phyloP scores from a whole-genome alignment of 1,284 basidiomycete species.

The Exobasidium cylindrosporum region DNA sequence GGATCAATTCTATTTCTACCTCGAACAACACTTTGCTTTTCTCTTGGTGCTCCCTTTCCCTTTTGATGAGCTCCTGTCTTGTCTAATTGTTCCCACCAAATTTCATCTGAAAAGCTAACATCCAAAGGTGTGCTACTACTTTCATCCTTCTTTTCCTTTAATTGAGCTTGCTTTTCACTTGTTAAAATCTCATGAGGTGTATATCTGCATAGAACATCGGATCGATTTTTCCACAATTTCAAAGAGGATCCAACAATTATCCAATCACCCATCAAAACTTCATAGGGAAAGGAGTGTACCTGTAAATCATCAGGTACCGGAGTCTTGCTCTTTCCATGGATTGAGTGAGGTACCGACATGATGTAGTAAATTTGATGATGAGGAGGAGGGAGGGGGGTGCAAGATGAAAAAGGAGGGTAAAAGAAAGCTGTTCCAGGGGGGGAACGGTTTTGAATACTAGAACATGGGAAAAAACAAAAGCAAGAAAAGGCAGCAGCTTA shows the following conservation, averaged over 20 bases:
- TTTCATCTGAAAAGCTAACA: slow-evolving; percentile 21
- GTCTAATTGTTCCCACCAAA: slow-evolving; percentile 58
- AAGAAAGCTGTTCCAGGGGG: too few relatives aligned
- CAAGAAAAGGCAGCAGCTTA: too few relatives aligned
- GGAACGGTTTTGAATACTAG: too few relatives aligned
- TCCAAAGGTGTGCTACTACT: too few relatives aligned
- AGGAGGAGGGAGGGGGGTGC: neutral
- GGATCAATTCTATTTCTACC: slow-evolving; percentile 56
- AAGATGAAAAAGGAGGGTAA: neutral
- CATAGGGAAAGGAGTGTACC: slow-evolving; percentile 51
- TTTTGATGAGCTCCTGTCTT: slow-evolving; percentile 53
- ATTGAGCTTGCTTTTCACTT: slow-evolving; percentile 13
- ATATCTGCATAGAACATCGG: slow-evolving; percentile 61
- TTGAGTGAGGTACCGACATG: neutral
- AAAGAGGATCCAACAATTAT: slow-evolving; percentile 59
- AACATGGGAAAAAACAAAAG: too few relatives aligned
- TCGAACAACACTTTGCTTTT: slow-evolving; percentile 52
- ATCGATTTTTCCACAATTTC: slow-evolving; percentile 60
- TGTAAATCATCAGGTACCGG: neutral
- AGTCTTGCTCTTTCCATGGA: neutral
- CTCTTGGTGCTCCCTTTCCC: slow-evolving; percentile 39
- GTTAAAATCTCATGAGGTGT: slow-evolving; percentile 28
- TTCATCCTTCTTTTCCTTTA: neutral
- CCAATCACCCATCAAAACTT: slow-evolving; percentile 60
- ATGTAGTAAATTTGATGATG: neutral